Conservation (phyloP, 2,329 filamentous ascomycete genomes). For the Ophiostoma himal-ulmi region DNA sequence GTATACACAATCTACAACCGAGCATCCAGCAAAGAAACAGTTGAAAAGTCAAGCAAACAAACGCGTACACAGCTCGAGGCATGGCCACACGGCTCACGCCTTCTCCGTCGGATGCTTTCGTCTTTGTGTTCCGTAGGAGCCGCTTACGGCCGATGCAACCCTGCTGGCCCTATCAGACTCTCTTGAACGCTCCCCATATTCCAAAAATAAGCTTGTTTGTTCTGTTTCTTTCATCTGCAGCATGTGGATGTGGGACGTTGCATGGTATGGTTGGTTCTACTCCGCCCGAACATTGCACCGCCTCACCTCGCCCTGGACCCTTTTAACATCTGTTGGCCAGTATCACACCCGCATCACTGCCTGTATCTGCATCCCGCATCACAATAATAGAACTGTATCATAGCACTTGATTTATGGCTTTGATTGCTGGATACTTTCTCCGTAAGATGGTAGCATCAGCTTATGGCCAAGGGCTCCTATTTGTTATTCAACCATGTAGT, state of each 20-base stretch:
- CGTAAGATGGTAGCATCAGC: neutral
- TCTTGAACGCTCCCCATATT: neutral
- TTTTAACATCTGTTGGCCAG: neutral
- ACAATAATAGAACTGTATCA: constrained; percentile 2
- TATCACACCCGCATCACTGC: neutral
- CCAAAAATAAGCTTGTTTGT: neutral
- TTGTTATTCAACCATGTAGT: neutral
- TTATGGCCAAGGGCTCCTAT: neutral
- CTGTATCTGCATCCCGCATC: neutral
- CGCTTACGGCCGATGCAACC: neutral
- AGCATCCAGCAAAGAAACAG: neutral
- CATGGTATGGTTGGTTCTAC: neutral
- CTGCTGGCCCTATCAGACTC: neutral
- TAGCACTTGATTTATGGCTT: neutral
- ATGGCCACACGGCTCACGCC: neutral
- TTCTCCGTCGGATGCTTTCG: neutral
- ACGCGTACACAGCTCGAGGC: neutral
- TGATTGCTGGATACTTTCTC: neutral
- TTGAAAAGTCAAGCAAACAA: neutral
- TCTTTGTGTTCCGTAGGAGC: neutral
- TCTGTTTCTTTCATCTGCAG: neutral
- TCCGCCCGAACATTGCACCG: neutral
- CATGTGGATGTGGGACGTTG: neutral
- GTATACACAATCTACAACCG: neutral
- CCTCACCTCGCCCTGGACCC: neutral